Evolutionary conservation across 192 early-diverging fungal genomes (phyloP).

Genomic region (Thoreauomyces humboldtii): DNA sequence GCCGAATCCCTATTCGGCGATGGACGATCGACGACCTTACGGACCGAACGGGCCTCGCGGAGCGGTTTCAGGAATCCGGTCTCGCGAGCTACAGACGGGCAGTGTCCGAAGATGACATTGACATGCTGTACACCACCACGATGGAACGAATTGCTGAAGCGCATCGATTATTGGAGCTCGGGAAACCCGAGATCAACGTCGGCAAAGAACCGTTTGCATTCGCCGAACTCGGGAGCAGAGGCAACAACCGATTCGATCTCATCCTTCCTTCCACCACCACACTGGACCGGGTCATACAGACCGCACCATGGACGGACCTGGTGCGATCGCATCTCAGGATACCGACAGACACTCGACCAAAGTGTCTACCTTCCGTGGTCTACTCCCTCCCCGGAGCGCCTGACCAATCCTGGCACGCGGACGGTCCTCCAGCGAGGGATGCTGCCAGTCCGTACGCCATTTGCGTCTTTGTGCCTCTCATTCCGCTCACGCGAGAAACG

Average conservation of each 20-base stretch:
- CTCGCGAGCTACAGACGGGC: not conserved
- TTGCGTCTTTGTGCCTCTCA: constrained; percentile 21
- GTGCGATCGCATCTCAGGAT: not conserved
- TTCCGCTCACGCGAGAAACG: constrained; percentile 2
- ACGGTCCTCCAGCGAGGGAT: constrained; percentile 2
- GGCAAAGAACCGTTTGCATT: constrained; percentile 22
- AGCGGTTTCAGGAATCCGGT: not conserved
- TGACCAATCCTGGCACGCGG: constrained; percentile 22
- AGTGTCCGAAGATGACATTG: not conserved
- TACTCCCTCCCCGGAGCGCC: constrained; percentile 24
- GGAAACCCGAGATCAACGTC: not conserved
- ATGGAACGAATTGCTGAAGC: constrained; percentile 2
- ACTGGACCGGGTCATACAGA: not conserved
- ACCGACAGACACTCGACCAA: not conserved
- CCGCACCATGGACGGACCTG: constrained; percentile 10
- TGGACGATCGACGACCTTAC: not conserved
- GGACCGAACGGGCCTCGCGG: not conserved
- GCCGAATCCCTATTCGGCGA: constrained; percentile 11
- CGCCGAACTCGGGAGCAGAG: constrained; percentile 11
- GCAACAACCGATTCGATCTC: constrained; percentile 12
- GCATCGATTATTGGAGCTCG: not conserved
- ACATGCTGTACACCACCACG: not conserved
- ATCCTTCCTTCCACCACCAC: not conserved
- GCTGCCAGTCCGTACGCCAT: constrained; percentile 19
- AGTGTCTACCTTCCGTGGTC: constrained; percentile 16